These are phyloP conservation scores for Helicocarpus griseus DNA, from an alignment of 2,329 filamentous ascomycete species.

Conservation along the genomic window DNA sequence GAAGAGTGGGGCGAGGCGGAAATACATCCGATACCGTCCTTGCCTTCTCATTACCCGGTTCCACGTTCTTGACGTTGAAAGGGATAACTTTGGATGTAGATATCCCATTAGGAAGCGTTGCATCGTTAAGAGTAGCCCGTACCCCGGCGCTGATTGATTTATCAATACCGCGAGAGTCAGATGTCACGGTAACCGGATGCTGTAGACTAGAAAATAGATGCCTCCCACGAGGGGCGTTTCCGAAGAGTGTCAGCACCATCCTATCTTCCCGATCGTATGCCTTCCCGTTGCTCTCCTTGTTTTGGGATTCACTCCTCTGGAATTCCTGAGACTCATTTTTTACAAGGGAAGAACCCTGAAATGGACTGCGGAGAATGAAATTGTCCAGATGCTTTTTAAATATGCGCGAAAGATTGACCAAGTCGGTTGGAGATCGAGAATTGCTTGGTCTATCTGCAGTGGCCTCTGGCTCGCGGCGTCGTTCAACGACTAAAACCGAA, in stretches of 20 bases:
- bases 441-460: conserved; percentile 18
- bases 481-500: conserved; percentile 27
- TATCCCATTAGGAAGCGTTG: conserved; percentile 64
- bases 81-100: conserved; percentile 58
- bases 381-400: conserved; percentile 56
- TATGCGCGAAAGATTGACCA: conserved; percentile 38
- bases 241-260: conserved; percentile 65
- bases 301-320: conserved; percentile 25
- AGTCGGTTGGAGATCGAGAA: conserved; percentile 23
- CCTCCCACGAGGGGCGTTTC: conserved; percentile 61
- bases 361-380: conserved; percentile 54
- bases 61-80: conserved; percentile 24
- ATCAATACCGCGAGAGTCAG: conserved; percentile 25
- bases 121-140: conserved; percentile 48
- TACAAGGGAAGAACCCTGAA: conserved; percentile 23
- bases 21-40: conserved; percentile 39
- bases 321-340: background rate
- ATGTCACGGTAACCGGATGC: conserved; percentile 27
- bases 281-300: conserved; percentile 22
- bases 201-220: conserved; percentile 83
- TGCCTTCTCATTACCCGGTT: conserved; percentile 21
- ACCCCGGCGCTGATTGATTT: conserved; percentile 21
- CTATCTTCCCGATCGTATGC: conserved; percentile 35
- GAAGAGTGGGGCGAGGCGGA: conserved; percentile 27
- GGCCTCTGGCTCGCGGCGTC: conserved; percentile 17